phyloP scores from a whole-genome alignment of 768 basidiomycete genomes.

The Trametopsis cervina region DNA sequence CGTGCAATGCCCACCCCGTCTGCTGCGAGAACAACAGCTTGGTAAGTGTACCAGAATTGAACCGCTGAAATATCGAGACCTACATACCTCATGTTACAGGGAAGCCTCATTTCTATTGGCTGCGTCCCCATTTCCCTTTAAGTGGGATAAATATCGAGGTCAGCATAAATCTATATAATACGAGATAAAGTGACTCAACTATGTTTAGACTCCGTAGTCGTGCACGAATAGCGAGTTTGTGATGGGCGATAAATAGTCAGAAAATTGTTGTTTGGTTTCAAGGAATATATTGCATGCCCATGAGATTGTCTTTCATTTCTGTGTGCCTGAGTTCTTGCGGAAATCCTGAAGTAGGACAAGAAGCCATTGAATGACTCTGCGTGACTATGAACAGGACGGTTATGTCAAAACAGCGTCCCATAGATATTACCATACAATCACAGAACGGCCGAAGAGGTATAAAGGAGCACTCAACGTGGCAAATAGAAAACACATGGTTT shows the following conservation, averaged over 20 bases:
- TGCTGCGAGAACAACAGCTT: constrained; percentile 20
- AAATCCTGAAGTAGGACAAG: too few relatives aligned
- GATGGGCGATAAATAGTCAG: neutral
- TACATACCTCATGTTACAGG: constrained; percentile 9
- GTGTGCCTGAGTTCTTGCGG: too few relatives aligned
- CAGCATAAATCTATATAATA: too few relatives aligned
- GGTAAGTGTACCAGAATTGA: constrained; percentile 8
- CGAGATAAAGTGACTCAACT: neutral
- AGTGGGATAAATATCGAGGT: neutral
- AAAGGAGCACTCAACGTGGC: too few relatives aligned
- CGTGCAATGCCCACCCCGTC: constrained; percentile 11
- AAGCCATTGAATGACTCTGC: too few relatives aligned
- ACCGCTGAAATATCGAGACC: neutral
- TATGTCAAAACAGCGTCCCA: too few relatives aligned
- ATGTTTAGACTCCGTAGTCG: neutral
- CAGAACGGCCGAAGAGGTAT: too few relatives aligned
- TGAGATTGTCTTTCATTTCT: neutral
- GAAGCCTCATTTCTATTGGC: constrained; percentile 18
- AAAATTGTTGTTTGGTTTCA: neutral
- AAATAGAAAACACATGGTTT: too few relatives aligned
- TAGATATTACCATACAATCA: too few relatives aligned
- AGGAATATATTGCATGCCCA: neutral
- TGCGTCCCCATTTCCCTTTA: constrained; percentile 14
- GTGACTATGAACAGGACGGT: too few relatives aligned
- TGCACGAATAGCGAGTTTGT: neutral